Conservation (phyloP, 208 protist species). For the Wallacemonas sp. region DNA sequence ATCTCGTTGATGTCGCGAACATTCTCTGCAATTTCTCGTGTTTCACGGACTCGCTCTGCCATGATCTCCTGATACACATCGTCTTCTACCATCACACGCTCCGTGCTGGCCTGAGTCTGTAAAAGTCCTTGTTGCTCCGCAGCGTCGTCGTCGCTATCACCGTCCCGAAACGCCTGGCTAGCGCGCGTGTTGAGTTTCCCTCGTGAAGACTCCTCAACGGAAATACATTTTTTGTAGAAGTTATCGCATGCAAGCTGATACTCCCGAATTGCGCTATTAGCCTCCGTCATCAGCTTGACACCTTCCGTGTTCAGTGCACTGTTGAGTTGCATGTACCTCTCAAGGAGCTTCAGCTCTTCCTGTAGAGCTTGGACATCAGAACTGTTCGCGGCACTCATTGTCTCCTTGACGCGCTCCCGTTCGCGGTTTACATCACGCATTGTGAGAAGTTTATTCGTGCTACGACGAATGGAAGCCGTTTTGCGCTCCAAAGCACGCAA, state of each 20-base stretch:
- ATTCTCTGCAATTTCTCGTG: slow-evolving; percentile 82
- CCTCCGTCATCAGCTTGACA: slow-evolving; percentile 74
- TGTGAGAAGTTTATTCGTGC: slow-evolving; percentile 72
- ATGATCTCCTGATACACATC: slow-evolving; percentile 86
- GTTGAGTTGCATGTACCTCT: slow-evolving; percentile 76
- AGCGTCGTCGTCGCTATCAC: slow-evolving; percentile 36
- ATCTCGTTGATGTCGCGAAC: slow-evolving; percentile 88
- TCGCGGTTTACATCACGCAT: slow-evolving; percentile 70
- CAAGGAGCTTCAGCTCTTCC: slow-evolving; percentile 62
- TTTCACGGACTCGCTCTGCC: slow-evolving; percentile 75
- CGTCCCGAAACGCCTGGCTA: slow-evolving; percentile 16
- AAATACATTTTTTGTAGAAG: slow-evolving; percentile 85
- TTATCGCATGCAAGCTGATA: slow-evolving; percentile 78
- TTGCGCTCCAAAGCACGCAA: slow-evolving; percentile 66
- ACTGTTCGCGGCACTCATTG: slow-evolving; percentile 49
- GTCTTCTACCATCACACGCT: slow-evolving; percentile 64
- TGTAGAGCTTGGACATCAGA: slow-evolving; percentile 76
- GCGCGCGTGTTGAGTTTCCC: slow-evolving; percentile 24
- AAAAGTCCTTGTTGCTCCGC: slow-evolving; percentile 2
- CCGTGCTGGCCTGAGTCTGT: slow-evolving; percentile 18
- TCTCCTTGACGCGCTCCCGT: slow-evolving; percentile 68
- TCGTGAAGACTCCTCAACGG: slow-evolving; percentile 60
- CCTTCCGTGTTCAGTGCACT: slow-evolving; percentile 59
- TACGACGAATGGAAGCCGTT: slow-evolving; percentile 62
- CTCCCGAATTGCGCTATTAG: slow-evolving; percentile 52